Evolutionary conservation across 2,329 filamentous ascomycete genomes (phyloP).

Genomic region (Fusarium nygamai): DNA sequence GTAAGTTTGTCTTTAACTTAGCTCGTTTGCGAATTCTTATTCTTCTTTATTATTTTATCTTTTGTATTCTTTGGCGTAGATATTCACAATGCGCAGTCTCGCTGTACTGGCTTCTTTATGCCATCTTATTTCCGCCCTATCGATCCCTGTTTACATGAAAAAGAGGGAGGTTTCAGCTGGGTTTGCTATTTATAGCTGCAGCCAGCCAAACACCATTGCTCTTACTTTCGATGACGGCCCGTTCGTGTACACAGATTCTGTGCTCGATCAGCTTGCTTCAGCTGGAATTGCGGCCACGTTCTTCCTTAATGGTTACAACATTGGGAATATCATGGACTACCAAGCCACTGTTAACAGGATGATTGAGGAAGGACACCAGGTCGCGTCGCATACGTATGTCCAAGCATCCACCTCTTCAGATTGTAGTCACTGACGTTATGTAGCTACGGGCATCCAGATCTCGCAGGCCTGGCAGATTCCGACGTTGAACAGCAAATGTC

Average conservation of each 20-base stretch:
- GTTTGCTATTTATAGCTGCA: constrained; percentile 9
- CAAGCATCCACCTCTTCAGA: rapidly evolving
- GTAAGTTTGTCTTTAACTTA: rapidly evolving
- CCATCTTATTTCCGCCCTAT: not conserved
- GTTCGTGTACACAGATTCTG: constrained; percentile 6
- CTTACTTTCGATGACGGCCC: constrained; percentile 25
- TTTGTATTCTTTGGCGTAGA: rapidly evolving
- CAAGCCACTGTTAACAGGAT: constrained; percentile 7
- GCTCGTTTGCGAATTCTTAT: rapidly evolving
- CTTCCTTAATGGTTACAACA: constrained; percentile 8
- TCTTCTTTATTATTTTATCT: too few relatives aligned
- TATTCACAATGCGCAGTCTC: not conserved
- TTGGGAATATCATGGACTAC: constrained; percentile 15
- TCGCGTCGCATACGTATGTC: constrained; percentile 14
- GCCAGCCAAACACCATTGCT: constrained; percentile 2
- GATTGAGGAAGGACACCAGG: constrained; percentile 10
- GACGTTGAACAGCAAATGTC: constrained; percentile 21
- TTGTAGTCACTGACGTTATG: not conserved
- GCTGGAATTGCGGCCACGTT: constrained; percentile 10
- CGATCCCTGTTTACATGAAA: not conserved
- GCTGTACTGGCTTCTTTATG: not conserved
- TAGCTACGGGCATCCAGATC: constrained; percentile 13
- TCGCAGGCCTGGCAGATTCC: not conserved
- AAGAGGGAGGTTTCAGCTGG: constrained; percentile 4
- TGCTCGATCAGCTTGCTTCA: constrained; percentile 17